A percentile compares a stretch with the other conserved stretches of the same genome.
Evolutionary conservation across 1,139 yeast genomes (phyloP).

Genomic region (Hanseniaspora gamundiae): DNA sequence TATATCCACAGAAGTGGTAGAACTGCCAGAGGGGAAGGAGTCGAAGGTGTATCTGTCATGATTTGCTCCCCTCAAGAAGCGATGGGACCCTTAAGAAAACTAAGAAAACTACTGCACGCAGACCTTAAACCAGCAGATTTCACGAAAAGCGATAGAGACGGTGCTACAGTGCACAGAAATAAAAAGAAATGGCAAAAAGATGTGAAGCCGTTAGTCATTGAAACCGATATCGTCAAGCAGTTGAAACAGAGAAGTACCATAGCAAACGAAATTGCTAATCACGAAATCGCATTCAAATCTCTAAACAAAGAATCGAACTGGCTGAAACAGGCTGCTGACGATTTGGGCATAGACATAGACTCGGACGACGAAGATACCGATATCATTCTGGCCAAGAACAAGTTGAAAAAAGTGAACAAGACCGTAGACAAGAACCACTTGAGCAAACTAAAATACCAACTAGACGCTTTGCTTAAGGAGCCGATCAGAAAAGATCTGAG

Average conservation of each 20-base stretch:
- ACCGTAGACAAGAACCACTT: slow-evolving; percentile 39
- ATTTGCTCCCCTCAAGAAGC: slow-evolving; percentile 91
- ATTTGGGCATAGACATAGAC: slow-evolving; percentile 57
- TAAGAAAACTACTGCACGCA: slow-evolving; percentile 49
- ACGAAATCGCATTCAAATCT: slow-evolving; percentile 46
- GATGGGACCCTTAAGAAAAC: slow-evolving; percentile 69
- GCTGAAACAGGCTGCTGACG: slow-evolving; percentile 88
- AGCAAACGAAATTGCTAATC: slow-evolving; percentile 66
- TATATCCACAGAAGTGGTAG: slow-evolving; percentile 96
- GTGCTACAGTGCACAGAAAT: slow-evolving; percentile 19
- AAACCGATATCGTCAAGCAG: slow-evolving; percentile 58
- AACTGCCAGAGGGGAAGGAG: slow-evolving; percentile 86
- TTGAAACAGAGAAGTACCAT: slow-evolving; percentile 55
- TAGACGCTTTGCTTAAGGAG: slow-evolving; percentile 40
- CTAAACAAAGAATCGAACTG: slow-evolving; percentile 64
- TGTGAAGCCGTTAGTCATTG: slow-evolving; percentile 65
- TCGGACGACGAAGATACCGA: slow-evolving; percentile 45
- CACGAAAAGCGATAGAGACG: slow-evolving; percentile 3
- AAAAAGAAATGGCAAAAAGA: slow-evolving; percentile 38
- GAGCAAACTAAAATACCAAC: slow-evolving; percentile 39
- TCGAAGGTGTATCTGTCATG: slow-evolving; percentile 85
- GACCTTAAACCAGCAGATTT: slow-evolving; percentile 19
- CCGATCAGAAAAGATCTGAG: slow-evolving; percentile 61
- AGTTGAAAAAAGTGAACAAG: slow-evolving; percentile 48
- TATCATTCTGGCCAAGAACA: slow-evolving; percentile 50